phyloP scores from a whole-genome alignment of 2,329 filamentous ascomycete genomes.

The Didymellaceae sp. region DNA sequence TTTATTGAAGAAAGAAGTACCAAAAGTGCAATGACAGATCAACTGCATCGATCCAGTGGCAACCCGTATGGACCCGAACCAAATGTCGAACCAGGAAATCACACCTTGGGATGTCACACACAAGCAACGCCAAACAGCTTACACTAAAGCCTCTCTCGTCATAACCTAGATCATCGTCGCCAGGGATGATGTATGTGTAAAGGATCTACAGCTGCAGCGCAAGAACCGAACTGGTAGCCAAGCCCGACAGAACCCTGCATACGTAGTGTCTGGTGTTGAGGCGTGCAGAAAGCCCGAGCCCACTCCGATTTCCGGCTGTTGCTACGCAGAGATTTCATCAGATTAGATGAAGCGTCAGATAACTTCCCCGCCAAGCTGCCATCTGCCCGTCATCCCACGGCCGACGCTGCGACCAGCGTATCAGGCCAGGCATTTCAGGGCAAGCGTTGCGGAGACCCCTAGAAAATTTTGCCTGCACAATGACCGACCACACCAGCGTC shows the following conservation, averaged over 20 bases:
- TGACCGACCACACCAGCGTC: constrained; percentile 23
- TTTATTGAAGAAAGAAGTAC: background rate
- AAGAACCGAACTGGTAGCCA: constrained; percentile 30
- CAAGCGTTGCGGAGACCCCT: constrained; percentile 35
- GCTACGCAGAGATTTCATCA: constrained; percentile 28
- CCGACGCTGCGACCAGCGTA: constrained; percentile 18
- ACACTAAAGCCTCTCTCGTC: constrained; percentile 35
- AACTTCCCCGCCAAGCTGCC: constrained; percentile 24
- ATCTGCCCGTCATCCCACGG: constrained; percentile 29
- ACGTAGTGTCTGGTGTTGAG: constrained; percentile 16
- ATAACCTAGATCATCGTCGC: constrained; percentile 19
- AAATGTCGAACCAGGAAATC: constrained; percentile 10
- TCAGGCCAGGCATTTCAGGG: constrained; percentile 13
- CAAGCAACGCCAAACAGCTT: background rate
- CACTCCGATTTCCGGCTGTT: constrained; percentile 28
- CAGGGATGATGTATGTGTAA: constrained; percentile 23
- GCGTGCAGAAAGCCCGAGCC: constrained; percentile 21
- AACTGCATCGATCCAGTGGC: background rate
- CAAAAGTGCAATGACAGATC: background rate
- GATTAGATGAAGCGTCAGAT: constrained; percentile 34
- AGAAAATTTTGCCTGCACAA: constrained; percentile 39
- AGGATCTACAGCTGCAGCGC: constrained; percentile 24
- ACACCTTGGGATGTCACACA: background rate
- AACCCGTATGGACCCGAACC: constrained; percentile 3
- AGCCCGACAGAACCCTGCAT: constrained; percentile 32